Evolutionary conservation across 441 rosid genomes (phyloP).

Genomic region (Geranium incanum): DNA sequence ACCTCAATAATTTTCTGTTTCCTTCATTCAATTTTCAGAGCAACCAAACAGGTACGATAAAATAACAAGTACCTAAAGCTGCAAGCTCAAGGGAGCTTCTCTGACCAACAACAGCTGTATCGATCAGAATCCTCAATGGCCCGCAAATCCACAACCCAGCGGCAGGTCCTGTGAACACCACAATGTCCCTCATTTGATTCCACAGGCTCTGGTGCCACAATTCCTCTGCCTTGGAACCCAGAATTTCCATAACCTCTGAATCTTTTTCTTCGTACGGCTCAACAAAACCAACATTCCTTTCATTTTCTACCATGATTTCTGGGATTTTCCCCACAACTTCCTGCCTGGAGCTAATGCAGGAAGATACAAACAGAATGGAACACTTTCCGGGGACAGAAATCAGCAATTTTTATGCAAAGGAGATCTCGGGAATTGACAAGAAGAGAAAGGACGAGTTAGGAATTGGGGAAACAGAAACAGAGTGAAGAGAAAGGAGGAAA

Average conservation of each 20-base stretch:
- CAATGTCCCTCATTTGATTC: slow-evolving; percentile 23
- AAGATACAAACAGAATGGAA: neutral
- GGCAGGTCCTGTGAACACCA: slow-evolving; percentile 22
- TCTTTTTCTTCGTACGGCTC: neutral
- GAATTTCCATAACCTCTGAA: neutral
- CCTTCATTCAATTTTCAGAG: slow-evolving; percentile 4
- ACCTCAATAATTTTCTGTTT: neutral
- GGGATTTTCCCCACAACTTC: neutral
- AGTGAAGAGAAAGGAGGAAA: neutral
- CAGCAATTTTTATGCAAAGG: neutral
- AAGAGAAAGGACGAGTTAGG: neutral
- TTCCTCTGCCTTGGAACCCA: neutral
- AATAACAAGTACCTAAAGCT: slow-evolving; percentile 30
- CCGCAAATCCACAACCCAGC: slow-evolving; percentile 24
- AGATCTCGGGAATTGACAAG: neutral
- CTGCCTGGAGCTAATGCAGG: neutral
- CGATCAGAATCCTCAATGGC: slow-evolving; percentile 24
- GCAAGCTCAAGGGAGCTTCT: slow-evolving; percentile 33
- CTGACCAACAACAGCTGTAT: slow-evolving; percentile 22
- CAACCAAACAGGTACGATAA: neutral
- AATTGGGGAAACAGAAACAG: neutral
- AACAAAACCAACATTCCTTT: neutral
- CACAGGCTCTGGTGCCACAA: slow-evolving; percentile 15
- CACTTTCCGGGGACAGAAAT: neutral
- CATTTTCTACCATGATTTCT: neutral